Base-by-base conservation (phyloP, 352 stramenopile genomes). In the Blastocystis sp. region DNA sequence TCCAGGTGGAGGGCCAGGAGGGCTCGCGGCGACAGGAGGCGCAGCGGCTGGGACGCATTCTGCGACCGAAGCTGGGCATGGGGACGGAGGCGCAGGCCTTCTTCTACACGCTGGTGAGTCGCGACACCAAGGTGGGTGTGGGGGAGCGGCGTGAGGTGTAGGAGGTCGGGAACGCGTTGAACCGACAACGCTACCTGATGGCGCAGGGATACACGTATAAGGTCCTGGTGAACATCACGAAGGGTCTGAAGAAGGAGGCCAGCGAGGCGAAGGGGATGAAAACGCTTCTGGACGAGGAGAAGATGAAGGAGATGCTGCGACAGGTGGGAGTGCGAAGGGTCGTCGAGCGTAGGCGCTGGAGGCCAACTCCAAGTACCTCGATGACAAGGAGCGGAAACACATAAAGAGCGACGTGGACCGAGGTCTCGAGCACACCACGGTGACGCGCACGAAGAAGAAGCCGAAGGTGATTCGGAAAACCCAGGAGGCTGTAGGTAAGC, bases 141-240 rank as follows among this genome's bases (percentile, higher is more conserved):
- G 9, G 7, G 4, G 32, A 21, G 27, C 1, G 61, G 6, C 2
- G 36, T 44, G 42, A 48, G n/a, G 32, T 48, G 0, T 72, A 72
- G 87, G 97, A 99, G 87, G 98, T 99, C 96, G 98, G 96, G 87
- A 99, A 98, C 90, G 97, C 92, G 48, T 95, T 97, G 73, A 99
- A 99, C 88, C 91, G 97, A 1, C 96, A 99, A 88, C 94, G 98
- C 88, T 99, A 99, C 89, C 91, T 99, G 24, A 96, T 99, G 78
- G 96, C 99, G 89, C 97, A 99, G 88, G 97, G 97, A 64, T 99
- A 99, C 89, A 99, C 95, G 27, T 99, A 98, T 90, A 99, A 99
- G 90, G 96, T 99, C 79, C 94, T 98, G 18, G 63, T 87, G n/a
- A 88, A 88, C 57, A 87, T 88, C 34, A 87, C 59, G n/a, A 79